Evolutionary conservation across 179 eudicot genomes (phyloP), one percentile per base, ranked within the genome.

Genomic region (Gypsophila paniculata): DNA sequence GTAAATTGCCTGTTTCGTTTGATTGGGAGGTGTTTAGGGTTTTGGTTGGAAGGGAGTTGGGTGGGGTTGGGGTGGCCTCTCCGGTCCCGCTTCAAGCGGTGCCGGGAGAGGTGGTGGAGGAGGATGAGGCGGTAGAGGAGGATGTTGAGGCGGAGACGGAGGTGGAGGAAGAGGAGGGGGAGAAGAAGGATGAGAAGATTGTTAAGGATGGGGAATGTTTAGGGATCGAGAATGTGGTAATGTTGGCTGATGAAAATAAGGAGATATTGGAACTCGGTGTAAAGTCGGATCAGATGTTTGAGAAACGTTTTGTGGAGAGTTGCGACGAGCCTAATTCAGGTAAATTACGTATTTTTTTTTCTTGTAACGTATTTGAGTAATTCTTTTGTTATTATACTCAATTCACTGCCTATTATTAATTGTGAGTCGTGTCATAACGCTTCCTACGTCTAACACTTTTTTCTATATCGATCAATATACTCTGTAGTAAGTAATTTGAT

Each of bases 11-110:
- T 0, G 82, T 81, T 51, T 81, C 80, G 39, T 86, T 86, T 39
- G 89, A 86, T 42, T 72, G 54, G 49, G 89, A 83, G 63, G 85
- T 86, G n/a, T 86, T 71, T 62, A 73, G 70, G 80, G 83, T 83
- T 32, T 74, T 86, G 78, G 85, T 72, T 48, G 82, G 79, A 34
- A 75, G 73, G 39, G 76, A 75, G 9, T 26, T 61, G 23, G 76
- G 82, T 72, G 39, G 53, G 29, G 71, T 71, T 71, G 74, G 53
- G 11, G 79, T 68, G 12, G 81, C 75, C 4, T 77, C 75, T 23
- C 82, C 84, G 0, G 69, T 82, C 22, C 86, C 88, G 21, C 65
- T 85, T 8, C 86, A 78, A 64, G 73, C 84, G 0, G 74, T 74
- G 65, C 72, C 72, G 63, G 51, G 9, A 53, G 38, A 23, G 10